Conservation (phyloP, 2,329 filamentous ascomycete species). For the Monosporascus sp. region DNA sequence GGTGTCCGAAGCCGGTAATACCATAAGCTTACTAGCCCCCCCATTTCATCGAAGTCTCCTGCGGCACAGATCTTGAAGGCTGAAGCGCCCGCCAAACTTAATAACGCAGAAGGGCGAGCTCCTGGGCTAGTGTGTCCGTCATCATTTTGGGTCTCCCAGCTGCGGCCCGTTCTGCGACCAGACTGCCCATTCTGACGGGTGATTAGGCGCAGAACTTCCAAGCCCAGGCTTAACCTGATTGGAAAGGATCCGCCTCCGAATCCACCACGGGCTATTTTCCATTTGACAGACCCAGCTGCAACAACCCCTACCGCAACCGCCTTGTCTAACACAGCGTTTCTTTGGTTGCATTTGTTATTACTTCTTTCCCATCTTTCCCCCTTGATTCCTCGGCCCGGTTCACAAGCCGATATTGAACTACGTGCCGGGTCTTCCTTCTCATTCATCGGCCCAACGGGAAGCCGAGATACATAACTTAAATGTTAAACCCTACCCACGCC, state of each 20-base stretch:
- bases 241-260: constrained; percentile 19
- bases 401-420: not conserved
- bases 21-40: not conserved
- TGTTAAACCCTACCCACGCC: not conserved
- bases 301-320: not conserved
- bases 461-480: not conserved
- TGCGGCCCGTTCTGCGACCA: constrained; percentile 29
- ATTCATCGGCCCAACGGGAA: not conserved
- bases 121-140: constrained; percentile 7
- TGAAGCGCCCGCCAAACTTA: not conserved
- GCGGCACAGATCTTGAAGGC: not conserved
- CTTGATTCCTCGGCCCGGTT: not conserved
- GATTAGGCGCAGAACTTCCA: constrained; percentile 18
- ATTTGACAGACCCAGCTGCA: constrained; percentile 2
- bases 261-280: constrained; percentile 2
- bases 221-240: constrained; percentile 22
- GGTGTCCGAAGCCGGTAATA: too few species aligned
- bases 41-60: not conserved
- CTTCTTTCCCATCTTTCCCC: not conserved
- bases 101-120: not conserved
- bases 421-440: not conserved
- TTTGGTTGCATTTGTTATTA: not conserved
- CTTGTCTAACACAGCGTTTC: constrained; percentile 2
- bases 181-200: constrained; percentile 24
- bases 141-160: constrained; percentile 25